A percentile compares a stretch with the other conserved stretches of the same genome.
These are phyloP conservation scores for Moniliella sp. DNA, from an alignment of 1,284 basidiomycete genomes.

Conservation along the genomic window DNA sequence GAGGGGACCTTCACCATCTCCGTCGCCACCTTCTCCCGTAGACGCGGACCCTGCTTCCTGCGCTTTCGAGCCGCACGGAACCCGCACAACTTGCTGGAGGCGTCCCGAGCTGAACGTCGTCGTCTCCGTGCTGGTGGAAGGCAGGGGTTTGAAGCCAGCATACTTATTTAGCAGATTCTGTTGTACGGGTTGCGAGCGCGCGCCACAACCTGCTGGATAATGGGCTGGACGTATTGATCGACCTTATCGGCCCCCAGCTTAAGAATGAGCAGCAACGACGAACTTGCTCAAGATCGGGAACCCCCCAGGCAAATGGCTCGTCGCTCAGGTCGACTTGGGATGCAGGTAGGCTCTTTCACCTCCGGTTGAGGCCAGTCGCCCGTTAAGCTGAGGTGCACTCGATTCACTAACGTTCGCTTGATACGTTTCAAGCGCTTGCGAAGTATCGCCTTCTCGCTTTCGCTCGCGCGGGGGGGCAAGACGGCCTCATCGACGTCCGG, in stretches of 20 bases:
- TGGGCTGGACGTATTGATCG: constrained; percentile 72
- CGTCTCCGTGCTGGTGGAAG: neutral
- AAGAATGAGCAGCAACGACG: constrained; percentile 55
- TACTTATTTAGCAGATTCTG: constrained; percentile 39
- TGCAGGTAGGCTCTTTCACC: constrained; percentile 70
- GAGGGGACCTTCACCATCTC: no score
- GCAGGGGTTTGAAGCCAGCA: neutral
- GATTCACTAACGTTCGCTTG: constrained; percentile 31
- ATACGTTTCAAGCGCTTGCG: constrained; percentile 8
- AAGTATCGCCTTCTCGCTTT: constrained; percentile 31
- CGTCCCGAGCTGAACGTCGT: neutral
- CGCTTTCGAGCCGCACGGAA: neutral
- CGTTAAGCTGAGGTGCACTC: constrained; percentile 59
- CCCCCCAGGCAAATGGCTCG: constrained; percentile 87
- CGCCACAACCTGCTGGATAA: constrained; percentile 47
- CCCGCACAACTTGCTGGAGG: constrained; percentile 1
- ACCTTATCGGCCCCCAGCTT: constrained; percentile 69
- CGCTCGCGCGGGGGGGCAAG: constrained; percentile 20
- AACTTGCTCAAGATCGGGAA: constrained; percentile 60
- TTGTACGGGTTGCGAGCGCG: constrained; percentile 36
- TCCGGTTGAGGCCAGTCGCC: constrained; percentile 65
- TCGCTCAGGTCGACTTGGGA: constrained; percentile 72
- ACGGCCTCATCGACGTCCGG: constrained; percentile 42
- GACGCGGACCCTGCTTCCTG: no score
- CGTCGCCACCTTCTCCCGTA: no score